phyloP scores from a whole-genome alignment of 208 protist genomes.

The Trichomonas tenax region DNA sequence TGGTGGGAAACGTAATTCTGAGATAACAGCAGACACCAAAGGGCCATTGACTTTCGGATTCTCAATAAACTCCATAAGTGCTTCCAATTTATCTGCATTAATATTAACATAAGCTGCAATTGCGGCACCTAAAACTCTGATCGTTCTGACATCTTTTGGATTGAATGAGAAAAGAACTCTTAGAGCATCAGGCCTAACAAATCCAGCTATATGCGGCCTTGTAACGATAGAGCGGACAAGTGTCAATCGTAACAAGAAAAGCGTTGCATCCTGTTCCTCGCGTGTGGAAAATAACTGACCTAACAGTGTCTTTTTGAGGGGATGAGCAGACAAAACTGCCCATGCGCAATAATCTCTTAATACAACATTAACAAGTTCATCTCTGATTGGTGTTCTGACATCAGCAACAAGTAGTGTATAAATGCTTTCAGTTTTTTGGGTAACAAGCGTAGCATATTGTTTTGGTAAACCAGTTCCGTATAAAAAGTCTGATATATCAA shows the following conservation, averaged over 20 bases:
- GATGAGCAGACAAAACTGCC: not conserved
- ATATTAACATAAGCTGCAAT: not conserved
- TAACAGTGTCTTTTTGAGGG: not conserved
- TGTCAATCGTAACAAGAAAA: not conserved
- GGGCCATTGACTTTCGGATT: not conserved
- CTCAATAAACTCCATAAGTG: not conserved
- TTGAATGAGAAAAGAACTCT: not conserved
- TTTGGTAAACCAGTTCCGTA: not conserved
- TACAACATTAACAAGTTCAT: not conserved
- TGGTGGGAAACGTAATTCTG: not conserved
- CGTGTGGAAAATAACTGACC: not conserved
- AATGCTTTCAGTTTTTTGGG: not conserved
- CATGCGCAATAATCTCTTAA: not conserved
- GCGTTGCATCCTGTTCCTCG: not conserved
- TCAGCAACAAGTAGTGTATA: not conserved
- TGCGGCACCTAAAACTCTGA: not conserved
- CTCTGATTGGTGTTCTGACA: not conserved
- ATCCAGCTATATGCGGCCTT: not conserved
- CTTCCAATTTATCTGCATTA: not conserved
- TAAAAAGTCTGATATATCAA: not conserved
- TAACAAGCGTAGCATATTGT: not conserved
- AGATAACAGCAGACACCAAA: not conserved
- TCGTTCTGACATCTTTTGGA: not conserved
- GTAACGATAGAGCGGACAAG: not conserved
- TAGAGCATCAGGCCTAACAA: not conserved